Evolutionary conservation across 179 eudicot genomes (phyloP).

Genomic region (Beta lomatogona): DNA sequence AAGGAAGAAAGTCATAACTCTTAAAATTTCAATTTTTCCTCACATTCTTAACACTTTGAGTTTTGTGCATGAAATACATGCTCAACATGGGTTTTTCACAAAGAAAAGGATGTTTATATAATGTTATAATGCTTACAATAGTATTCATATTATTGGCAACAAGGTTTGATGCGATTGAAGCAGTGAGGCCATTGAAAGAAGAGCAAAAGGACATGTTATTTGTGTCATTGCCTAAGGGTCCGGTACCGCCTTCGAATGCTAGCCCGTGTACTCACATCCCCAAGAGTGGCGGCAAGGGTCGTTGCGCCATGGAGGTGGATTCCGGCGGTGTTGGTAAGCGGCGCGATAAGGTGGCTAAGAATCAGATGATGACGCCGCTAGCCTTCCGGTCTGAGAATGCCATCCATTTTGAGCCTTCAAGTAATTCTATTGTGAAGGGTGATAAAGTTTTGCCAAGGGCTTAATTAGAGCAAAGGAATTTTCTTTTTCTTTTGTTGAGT

Average conservation of each 20-base stretch:
- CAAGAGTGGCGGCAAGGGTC: conserved; percentile 24
- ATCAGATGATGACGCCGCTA: too few relatives aligned
- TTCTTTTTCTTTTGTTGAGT: too few relatives aligned
- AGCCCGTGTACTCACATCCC: conserved; percentile 34
- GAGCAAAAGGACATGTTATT: conserved; percentile 19
- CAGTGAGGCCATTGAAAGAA: conserved; percentile 26
- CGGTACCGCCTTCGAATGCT: conserved; percentile 1
- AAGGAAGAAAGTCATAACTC: too few relatives aligned
- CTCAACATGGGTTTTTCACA: conserved; percentile 13
- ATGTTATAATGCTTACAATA: background rate
- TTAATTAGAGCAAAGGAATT: background rate
- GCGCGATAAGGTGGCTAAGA: background rate
- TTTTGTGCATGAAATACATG: too few relatives aligned
- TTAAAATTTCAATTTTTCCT: background rate
- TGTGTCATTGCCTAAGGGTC: conserved; percentile 28
- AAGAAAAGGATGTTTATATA: background rate
- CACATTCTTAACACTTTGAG: background rate
- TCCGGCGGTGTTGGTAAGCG: background rate
- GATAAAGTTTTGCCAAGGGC: background rate
- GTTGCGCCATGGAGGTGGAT: conserved; percentile 30
- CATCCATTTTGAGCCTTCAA: background rate
- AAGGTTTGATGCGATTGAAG: conserved; percentile 18
- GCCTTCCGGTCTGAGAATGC: background rate
- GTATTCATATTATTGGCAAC: conserved; percentile 1
- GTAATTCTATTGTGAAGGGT: background rate